phyloP scores from a whole-genome alignment of 2,329 filamentous ascomycete genomes.

The Microdochium paspali region DNA sequence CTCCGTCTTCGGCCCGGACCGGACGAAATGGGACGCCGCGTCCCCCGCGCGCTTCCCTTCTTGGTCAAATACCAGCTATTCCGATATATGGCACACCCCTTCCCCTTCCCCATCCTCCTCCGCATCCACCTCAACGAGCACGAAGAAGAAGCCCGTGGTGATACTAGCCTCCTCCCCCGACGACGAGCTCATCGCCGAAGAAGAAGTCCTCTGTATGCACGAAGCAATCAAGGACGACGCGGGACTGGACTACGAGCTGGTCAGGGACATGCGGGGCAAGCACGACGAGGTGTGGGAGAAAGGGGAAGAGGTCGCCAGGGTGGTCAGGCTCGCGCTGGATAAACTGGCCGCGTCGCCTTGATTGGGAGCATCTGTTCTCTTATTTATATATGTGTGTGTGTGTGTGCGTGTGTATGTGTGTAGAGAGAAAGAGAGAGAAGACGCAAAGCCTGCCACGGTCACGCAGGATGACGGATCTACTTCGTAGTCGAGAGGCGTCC shows the following conservation, averaged over 20 bases:
- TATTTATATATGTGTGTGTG: too few species aligned
- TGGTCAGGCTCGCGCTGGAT: slow-evolving; percentile 21
- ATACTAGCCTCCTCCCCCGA: slow-evolving; percentile 35
- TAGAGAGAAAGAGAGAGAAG: too few species aligned
- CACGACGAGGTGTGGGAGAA: slow-evolving; percentile 58
- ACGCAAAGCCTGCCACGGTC: too few species aligned
- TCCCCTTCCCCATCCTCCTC: too few species aligned
- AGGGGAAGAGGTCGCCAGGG: slow-evolving; percentile 43
- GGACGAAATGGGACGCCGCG: slow-evolving; percentile 38
- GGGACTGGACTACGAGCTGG: not conserved
- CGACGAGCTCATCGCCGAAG: slow-evolving; percentile 21
- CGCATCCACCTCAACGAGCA: not conserved
- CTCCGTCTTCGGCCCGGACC: slow-evolving; percentile 49
- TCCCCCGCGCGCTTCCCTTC: slow-evolving; percentile 40
- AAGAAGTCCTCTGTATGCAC: slow-evolving; percentile 29
- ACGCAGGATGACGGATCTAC: too few species aligned
- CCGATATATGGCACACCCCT: slow-evolving; percentile 26
- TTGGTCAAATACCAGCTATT: slow-evolving; percentile 18
- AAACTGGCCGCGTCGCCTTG: too few species aligned
- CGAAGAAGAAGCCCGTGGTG: slow-evolving; percentile 12
- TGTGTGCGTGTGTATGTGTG: too few species aligned
- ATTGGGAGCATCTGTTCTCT: too few species aligned
- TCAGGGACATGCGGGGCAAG: slow-evolving; percentile 39
- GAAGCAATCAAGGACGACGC: slow-evolving; percentile 31
- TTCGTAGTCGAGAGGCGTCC: too few species aligned